Conservation (phyloP, 2,329 filamentous ascomycete species). For the Botrytis sinoallii region DNA sequence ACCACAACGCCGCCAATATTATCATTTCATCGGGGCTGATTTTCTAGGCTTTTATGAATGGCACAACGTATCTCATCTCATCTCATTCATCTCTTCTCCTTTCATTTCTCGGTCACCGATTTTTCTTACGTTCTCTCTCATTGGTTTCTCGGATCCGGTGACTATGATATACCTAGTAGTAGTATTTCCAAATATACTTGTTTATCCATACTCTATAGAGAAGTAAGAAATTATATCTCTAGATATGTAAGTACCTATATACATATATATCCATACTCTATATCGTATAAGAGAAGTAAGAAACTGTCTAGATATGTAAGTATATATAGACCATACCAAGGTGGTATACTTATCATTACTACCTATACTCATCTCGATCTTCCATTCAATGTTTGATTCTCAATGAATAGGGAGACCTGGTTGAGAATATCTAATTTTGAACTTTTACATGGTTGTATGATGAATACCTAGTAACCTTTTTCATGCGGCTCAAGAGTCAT, state of each 20-base stretch:
- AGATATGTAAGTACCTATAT: neutral
- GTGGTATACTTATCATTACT: neutral
- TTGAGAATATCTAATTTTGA: neutral
- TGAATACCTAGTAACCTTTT: neutral
- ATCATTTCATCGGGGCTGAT: neutral
- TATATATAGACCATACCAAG: too few relatives aligned
- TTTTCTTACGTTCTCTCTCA: neutral
- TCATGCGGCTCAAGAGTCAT: neutral
- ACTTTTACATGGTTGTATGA: neutral
- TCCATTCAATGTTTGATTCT: neutral
- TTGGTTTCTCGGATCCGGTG: neutral
- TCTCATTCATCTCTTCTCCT: neutral
- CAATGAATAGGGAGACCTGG: neutral
- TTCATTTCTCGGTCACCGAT: neutral
- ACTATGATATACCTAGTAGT: neutral
- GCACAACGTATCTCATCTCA: neutral
- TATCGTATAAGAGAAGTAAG: too few relatives aligned
- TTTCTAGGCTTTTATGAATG: neutral
- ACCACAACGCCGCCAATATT: neutral
- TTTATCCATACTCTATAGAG: neutral
- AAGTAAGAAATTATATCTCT: neutral
- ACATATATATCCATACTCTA: neutral
- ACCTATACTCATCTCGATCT: neutral
- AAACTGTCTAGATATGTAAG: too few relatives aligned
- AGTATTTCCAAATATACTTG: neutral